A percentile compares a stretch with the other conserved stretches of the same genome.
phyloP scores from a whole-genome alignment of 768 basidiomycete species.

The Xerocomellus amylosporus region DNA sequence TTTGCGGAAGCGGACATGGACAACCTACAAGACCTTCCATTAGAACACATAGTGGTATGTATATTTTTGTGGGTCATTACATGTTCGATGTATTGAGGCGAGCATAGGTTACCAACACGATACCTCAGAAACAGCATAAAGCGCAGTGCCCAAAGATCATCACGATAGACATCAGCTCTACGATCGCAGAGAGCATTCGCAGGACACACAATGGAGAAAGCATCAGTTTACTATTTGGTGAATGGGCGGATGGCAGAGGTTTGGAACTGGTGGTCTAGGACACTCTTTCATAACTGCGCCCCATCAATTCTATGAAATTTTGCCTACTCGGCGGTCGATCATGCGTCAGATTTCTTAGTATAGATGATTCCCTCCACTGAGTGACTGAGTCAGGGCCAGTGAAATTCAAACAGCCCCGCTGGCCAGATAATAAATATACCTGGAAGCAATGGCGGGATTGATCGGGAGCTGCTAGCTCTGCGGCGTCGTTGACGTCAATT shows the following conservation, averaged over 20 bases:
- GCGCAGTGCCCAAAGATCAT: constrained; percentile 69
- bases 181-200: constrained; percentile 93
- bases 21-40: constrained; percentile 64
- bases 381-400: no score
- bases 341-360: background rate
- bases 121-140: constrained; percentile 77
- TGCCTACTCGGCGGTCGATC: background rate
- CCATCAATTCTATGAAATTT: background rate
- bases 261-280: constrained; percentile 29
- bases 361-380: no score
- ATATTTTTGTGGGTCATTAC: background rate
- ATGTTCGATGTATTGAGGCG: constrained; percentile 3
- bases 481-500: no score
- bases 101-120: constrained; percentile 88
- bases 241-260: constrained; percentile 58
- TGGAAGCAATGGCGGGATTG: no score
- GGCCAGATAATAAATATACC: no score
- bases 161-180: constrained; percentile 87
- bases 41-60: constrained; percentile 83
- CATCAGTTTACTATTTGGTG: constrained; percentile 83
- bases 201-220: constrained; percentile 94
- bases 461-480: no score
- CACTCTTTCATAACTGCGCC: background rate
- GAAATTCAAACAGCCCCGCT: no score
- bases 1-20: constrained; percentile 75